Conservation (phyloP, 1,284 basidiomycete genomes). For the Volvariella surrecta region DNA sequence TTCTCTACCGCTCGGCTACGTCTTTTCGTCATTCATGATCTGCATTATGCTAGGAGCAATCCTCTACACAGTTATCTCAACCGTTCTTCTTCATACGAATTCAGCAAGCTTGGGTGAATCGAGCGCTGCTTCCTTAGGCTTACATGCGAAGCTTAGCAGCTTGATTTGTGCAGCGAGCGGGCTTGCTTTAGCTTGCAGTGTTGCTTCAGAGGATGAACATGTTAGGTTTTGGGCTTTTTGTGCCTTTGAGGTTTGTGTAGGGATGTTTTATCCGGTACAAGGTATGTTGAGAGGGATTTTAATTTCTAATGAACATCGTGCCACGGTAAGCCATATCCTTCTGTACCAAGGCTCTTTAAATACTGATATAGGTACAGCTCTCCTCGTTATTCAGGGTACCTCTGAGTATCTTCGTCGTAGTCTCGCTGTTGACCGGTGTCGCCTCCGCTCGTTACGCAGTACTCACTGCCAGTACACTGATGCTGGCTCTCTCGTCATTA, state of each 20-base stretch:
- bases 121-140: slow-evolving; percentile 29
- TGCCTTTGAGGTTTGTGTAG: slow-evolving; percentile 66
- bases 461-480: slow-evolving; percentile 47
- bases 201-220: slow-evolving; percentile 37
- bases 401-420: slow-evolving; percentile 64
- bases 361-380: slow-evolving; percentile 33
- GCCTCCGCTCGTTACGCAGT: slow-evolving; percentile 56
- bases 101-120: slow-evolving; percentile 12
- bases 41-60: slow-evolving; percentile 74
- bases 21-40: slow-evolving; percentile 73
- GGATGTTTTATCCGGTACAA: slow-evolving; percentile 72
- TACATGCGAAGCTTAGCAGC: slow-evolving; percentile 62
- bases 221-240: slow-evolving; percentile 68
- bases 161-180: slow-evolving; percentile 52
- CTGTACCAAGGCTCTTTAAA: neutral
- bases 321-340: slow-evolving; percentile 42
- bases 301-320: slow-evolving; percentile 66
- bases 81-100: slow-evolving; percentile 24
- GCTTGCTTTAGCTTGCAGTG: slow-evolving; percentile 45
- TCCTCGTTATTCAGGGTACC: slow-evolving; percentile 69
- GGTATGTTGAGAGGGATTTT: slow-evolving; percentile 65
- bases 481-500: slow-evolving; percentile 52
- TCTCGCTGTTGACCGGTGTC: slow-evolving; percentile 62
- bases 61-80: slow-evolving; percentile 49
- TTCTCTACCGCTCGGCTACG: slow-evolving; percentile 58